Conservation (phyloP, 1,284 basidiomycete genomes). For the Papiliotrema fonsecae region DNA sequence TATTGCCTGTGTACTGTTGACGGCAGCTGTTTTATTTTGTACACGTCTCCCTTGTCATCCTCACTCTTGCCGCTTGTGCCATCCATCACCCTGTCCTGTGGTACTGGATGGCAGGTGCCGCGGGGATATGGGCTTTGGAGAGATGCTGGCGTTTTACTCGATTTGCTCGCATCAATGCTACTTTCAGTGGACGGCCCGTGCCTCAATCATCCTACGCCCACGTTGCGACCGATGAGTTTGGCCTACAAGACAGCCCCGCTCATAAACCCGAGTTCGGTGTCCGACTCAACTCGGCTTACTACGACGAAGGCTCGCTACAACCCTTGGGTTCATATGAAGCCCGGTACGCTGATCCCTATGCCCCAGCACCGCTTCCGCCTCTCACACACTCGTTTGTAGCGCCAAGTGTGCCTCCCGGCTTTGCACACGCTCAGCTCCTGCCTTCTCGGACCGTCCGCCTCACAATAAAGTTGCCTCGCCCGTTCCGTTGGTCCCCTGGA, state of each 20-base stretch:
- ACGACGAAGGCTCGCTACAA: slow-evolving; percentile 31
- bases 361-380: background rate
- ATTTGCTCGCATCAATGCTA: slow-evolving; percentile 64
- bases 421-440: slow-evolving; percentile 69
- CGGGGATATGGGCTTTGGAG: slow-evolving; percentile 63
- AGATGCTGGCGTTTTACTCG: slow-evolving; percentile 58
- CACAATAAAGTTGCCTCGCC: slow-evolving; percentile 60
- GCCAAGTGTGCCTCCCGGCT: slow-evolving; percentile 47
- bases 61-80: slow-evolving; percentile 59
- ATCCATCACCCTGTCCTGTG: slow-evolving; percentile 65
- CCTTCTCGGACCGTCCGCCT: slow-evolving; percentile 73
- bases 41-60: slow-evolving; percentile 63
- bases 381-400: background rate
- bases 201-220: slow-evolving; percentile 22
- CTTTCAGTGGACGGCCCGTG: slow-evolving; percentile 20
- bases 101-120: slow-evolving; percentile 59
- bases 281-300: slow-evolving; percentile 12
- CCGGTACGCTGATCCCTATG: slow-evolving; percentile 5
- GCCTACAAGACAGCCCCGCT: slow-evolving; percentile 9
- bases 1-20: background rate
- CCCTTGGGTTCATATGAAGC: slow-evolving; percentile 26
- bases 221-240: slow-evolving; percentile 13
- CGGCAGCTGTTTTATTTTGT: slow-evolving; percentile 61
- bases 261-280: slow-evolving; percentile 4
- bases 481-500: slow-evolving; percentile 68